These are phyloP conservation scores for Racocetra persica DNA, from an alignment of 371 early-diverging fungal genomes.

Conservation along the genomic window DNA sequence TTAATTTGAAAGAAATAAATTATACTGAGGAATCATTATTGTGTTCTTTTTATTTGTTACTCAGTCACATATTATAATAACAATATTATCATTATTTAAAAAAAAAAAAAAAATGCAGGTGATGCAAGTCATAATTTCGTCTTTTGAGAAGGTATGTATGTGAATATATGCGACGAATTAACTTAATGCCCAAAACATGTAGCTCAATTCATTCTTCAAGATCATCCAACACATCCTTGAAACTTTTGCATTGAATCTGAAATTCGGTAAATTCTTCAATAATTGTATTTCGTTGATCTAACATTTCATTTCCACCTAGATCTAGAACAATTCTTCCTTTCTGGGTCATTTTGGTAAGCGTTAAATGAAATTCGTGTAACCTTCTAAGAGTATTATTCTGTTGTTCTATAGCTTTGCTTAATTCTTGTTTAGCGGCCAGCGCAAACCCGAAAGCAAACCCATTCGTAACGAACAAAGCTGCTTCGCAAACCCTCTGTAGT, in stretches of 20 bases:
- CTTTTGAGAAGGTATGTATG: too few species aligned
- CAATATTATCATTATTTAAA: too few species aligned
- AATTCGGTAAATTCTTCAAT: slow-evolving; percentile 29
- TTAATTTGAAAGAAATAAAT: neutral
- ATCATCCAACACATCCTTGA: neutral
- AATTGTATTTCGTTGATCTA: neutral
- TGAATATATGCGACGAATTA: too few species aligned
- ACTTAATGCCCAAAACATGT: too few species aligned
- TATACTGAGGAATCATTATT: neutral
- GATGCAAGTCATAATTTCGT: too few species aligned
- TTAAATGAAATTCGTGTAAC: slow-evolving; percentile 18
- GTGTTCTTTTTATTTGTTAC: neutral
- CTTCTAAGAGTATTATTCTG: slow-evolving; percentile 2
- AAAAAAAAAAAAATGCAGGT: too few species aligned
- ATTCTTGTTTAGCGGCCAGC: neutral
- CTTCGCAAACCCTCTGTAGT: neutral
- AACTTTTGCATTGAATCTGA: neutral
- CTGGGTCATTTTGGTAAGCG: neutral
- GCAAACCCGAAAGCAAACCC: neutral
- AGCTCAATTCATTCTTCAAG: neutral
- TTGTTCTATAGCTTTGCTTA: neutral
- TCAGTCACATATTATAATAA: neutral
- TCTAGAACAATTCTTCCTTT: neutral
- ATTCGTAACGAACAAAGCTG: neutral
- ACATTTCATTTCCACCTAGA: neutral